Conservation (phyloP, 371 early-diverging fungal genomes). For the Saksenaea vasiformis region DNA sequence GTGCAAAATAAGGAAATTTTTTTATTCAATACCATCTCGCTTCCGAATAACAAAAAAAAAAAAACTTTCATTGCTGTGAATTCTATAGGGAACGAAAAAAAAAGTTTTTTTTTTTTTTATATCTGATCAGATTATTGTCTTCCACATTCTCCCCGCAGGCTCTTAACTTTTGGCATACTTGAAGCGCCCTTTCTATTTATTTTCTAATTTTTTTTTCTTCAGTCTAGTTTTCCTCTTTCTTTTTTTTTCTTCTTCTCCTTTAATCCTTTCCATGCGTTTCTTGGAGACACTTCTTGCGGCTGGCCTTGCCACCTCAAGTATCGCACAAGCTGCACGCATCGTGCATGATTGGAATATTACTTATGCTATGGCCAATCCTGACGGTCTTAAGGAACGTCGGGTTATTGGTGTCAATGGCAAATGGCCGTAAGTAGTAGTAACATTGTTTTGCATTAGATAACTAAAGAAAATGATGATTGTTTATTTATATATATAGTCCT, state of each 20-base stretch:
- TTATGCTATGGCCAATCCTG: slow-evolving; percentile 74
- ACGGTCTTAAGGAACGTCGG: slow-evolving; percentile 62
- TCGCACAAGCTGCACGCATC: slow-evolving; percentile 56
- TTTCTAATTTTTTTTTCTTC: neutral
- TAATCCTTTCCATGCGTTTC: slow-evolving; percentile 20
- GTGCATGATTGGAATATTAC: slow-evolving; percentile 74
- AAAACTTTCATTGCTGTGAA: neutral
- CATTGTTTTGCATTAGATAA: slow-evolving; percentile 33
- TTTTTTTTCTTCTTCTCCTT: neutral
- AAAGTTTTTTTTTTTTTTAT: neutral
- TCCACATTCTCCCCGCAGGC: neutral
- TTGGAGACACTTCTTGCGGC: slow-evolving; percentile 24
- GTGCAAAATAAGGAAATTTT: neutral
- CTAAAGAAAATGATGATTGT: slow-evolving; percentile 34
- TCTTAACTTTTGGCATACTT: too few relatives aligned
- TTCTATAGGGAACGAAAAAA: neutral
- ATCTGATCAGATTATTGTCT: neutral
- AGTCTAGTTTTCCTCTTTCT: neutral
- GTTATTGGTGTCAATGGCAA: slow-evolving; percentile 77
- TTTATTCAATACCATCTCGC: neutral
- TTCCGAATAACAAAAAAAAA: neutral
- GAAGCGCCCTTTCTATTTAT: neutral
- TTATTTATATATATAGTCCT: slow-evolving; percentile 36
- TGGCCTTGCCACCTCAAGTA: slow-evolving; percentile 19
- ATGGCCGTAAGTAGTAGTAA: slow-evolving; percentile 77